These are phyloP conservation scores for Lizonia empirigonia DNA, from an alignment of 2,329 filamentous ascomycete species.

Conservation along the genomic window DNA sequence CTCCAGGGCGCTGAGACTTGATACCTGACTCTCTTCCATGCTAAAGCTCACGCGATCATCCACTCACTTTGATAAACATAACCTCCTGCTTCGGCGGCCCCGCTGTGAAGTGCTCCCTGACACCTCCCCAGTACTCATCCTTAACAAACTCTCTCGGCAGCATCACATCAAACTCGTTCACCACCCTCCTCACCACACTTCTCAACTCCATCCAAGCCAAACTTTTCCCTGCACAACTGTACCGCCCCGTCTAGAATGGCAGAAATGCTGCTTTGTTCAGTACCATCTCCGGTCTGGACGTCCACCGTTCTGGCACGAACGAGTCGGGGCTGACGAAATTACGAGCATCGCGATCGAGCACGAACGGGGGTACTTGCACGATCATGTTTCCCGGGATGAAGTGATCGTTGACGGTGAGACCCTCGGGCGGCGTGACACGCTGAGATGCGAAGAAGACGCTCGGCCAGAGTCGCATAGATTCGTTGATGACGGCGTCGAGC, in stretches of 20 bases:
- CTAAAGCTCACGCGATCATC: too few relatives aligned
- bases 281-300: slow-evolving; percentile 23
- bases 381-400: slow-evolving; percentile 39
- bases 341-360: slow-evolving; percentile 24
- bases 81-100: slow-evolving; percentile 26
- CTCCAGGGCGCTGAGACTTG: too few relatives aligned
- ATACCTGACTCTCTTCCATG: too few relatives aligned
- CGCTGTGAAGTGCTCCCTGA: slow-evolving; percentile 36
- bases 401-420: slow-evolving; percentile 26
- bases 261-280: slow-evolving; percentile 63
- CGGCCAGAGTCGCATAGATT: slow-evolving; percentile 37
- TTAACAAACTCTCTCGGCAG: slow-evolving; percentile 25
- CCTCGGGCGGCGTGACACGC: slow-evolving; percentile 39
- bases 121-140: slow-evolving; percentile 22
- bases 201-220: slow-evolving; percentile 69
- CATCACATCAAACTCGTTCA: slow-evolving; percentile 63
- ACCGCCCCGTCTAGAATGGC: slow-evolving; percentile 70
- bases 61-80: slow-evolving; percentile 16
- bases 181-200: slow-evolving; percentile 62
- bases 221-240: slow-evolving; percentile 71
- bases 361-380: slow-evolving; percentile 28
- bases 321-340: slow-evolving; percentile 29
- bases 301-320: slow-evolving; percentile 38
- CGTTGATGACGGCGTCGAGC: slow-evolving; percentile 33
- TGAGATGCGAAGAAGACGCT: slow-evolving; percentile 34